These are phyloP conservation scores for Colletotrichum spaethianum DNA, from an alignment of 2,329 filamentous ascomycete genomes.

Conservation along the genomic window DNA sequence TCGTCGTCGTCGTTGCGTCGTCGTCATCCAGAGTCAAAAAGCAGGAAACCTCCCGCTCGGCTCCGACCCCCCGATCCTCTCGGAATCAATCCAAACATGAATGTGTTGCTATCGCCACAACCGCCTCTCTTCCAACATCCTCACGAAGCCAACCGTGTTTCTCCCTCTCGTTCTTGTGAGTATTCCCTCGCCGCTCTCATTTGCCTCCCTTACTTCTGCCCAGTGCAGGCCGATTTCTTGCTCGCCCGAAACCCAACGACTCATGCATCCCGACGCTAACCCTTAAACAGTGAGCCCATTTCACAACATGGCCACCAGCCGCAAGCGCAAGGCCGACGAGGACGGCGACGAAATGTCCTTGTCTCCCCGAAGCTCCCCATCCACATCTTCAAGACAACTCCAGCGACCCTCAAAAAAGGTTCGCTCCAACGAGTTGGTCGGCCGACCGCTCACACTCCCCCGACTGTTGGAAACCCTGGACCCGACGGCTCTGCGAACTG, in stretches of 20 bases:
- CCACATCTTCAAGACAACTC: constrained; percentile 78
- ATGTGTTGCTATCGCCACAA: constrained; percentile 73
- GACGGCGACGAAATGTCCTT: constrained; percentile 93
- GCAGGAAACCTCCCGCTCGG: constrained; percentile 2
- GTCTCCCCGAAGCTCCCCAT: constrained; percentile 87
- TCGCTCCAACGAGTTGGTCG: constrained; percentile 74
- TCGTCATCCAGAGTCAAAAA: constrained; percentile 37
- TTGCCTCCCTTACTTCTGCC: neutral
- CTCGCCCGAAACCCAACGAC: constrained; percentile 7
- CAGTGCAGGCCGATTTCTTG: neutral
- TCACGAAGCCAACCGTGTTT: constrained; percentile 69
- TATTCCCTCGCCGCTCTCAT: constrained; percentile 41
- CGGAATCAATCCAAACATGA: constrained; percentile 62
- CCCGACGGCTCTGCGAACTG: constrained; percentile 83
- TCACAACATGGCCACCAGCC: constrained; percentile 65
- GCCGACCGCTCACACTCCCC: constrained; percentile 68
- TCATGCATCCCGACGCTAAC: constrained; percentile 40
- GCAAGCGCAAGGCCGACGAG: constrained; percentile 90
- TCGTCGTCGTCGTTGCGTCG: constrained; percentile 32
- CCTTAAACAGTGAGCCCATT: constrained; percentile 54
- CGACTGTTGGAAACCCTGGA: constrained; percentile 96
- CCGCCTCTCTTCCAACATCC: constrained; percentile 72
- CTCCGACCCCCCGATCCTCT: constrained; percentile 19
- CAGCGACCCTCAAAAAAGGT: constrained; percentile 75
- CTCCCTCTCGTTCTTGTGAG: constrained; percentile 70